Evolutionary conservation across 2,329 filamentous ascomycete genomes (phyloP).

Genomic region (Cordyceps militaris): DNA sequence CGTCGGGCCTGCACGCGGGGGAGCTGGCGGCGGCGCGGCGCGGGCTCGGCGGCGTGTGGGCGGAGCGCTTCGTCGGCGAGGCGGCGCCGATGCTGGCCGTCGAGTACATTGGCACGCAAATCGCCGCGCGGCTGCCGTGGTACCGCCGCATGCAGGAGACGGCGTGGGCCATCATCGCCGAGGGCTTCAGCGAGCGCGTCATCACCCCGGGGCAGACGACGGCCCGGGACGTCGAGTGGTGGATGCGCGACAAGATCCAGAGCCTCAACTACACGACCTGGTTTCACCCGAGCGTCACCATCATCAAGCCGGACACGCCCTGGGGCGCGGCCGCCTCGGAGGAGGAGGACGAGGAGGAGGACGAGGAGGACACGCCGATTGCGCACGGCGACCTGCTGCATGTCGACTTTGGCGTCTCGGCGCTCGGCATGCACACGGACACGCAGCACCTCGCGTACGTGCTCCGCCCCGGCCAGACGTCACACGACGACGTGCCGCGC

Average conservation of each 20-base stretch:
- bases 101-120: conserved; percentile 40
- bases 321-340: conserved; percentile 4
- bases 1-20: conserved; percentile 41
- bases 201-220: conserved; percentile 37
- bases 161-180: conserved; percentile 42
- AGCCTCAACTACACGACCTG: conserved; percentile 44
- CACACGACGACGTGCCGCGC: conserved; percentile 32
- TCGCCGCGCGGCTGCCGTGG: conserved; percentile 31
- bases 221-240: conserved; percentile 42
- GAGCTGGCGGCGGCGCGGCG: conserved; percentile 31
- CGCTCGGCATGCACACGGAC: conserved; percentile 41
- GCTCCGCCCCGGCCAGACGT: conserved; percentile 33
- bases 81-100: conserved; percentile 38
- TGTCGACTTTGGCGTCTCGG: conserved; percentile 42
- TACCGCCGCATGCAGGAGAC: conserved; percentile 41
- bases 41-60: conserved; percentile 33
- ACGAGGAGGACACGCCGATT: conserved; percentile 25
- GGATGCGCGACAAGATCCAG: conserved; percentile 42
- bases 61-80: conserved; percentile 27
- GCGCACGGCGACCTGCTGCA: conserved; percentile 40
- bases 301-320: conserved; percentile 26
- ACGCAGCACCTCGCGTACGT: conserved; percentile 51
- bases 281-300: conserved; percentile 41
- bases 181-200: conserved; percentile 37
- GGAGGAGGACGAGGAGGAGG: neutral